Evolutionary conservation across 495 filamentous ascomycete species (phyloP).

Genomic region (Antarctomyces pellizariae): DNA sequence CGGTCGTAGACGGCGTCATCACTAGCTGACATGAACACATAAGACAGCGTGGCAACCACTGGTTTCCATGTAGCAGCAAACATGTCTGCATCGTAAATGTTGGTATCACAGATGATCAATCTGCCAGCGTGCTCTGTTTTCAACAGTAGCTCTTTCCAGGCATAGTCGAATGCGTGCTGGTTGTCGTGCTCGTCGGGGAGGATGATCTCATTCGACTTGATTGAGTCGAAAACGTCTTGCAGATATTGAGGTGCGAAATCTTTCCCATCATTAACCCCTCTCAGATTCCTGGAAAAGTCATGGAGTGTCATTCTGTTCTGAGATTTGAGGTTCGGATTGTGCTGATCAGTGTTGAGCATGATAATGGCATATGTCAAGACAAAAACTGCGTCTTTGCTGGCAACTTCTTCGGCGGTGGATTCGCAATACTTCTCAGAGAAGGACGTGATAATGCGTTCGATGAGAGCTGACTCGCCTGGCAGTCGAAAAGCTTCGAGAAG

Average conservation of each 20-base stretch:
- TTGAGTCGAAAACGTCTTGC: constrained; percentile 71
- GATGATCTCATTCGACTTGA: constrained; percentile 85
- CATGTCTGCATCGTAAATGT: constrained; percentile 92
- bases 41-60: constrained; percentile 81
- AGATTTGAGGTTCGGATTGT: constrained; percentile 75
- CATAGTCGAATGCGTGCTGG: constrained; percentile 84
- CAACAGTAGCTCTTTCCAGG: constrained; percentile 80
- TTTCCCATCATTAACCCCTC: constrained; percentile 65
- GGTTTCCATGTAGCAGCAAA: constrained; percentile 92
- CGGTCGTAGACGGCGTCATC: constrained; percentile 92
- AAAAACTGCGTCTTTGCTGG: constrained; percentile 72
- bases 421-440: constrained; percentile 75
- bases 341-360: constrained; percentile 83
- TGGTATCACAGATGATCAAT: constrained; percentile 65
- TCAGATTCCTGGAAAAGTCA: constrained; percentile 69
- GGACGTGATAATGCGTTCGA: constrained; percentile 72
- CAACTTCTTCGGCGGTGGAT: constrained; percentile 49
- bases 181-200: constrained; percentile 94
- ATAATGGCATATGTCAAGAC: constrained; percentile 90
- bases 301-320: constrained; percentile 55
- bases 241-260: constrained; percentile 77
- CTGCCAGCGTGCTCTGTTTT: constrained; percentile 60
- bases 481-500: constrained; percentile 83
- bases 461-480: constrained; percentile 77
- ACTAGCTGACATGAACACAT: constrained; percentile 96